A percentile compares a stretch with the other conserved stretches of the same genome.
phyloP scores from a whole-genome alignment of 495 filamentous ascomycete species.

The Cudoniella acicularis region DNA sequence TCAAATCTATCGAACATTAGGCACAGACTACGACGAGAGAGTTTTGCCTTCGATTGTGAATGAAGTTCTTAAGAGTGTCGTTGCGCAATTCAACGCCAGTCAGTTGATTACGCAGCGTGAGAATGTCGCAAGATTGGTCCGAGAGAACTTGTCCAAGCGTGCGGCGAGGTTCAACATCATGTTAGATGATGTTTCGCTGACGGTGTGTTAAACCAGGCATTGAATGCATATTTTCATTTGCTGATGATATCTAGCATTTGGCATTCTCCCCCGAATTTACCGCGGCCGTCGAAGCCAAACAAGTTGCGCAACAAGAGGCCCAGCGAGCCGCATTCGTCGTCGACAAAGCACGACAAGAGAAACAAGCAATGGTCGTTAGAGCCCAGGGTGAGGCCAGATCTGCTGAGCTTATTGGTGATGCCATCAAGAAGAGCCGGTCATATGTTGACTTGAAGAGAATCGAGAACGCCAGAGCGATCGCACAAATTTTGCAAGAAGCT shows the following conservation, averaged over 20 bases:
- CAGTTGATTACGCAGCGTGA: slow-evolving; percentile 98
- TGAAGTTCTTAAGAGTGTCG: slow-evolving; percentile 97
- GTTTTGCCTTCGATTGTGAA: slow-evolving; percentile 98
- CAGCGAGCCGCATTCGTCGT: slow-evolving; percentile 96
- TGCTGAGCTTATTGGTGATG: slow-evolving; percentile 95
- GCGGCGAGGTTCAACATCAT: slow-evolving; percentile 96
- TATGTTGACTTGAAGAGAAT: slow-evolving; percentile 97
- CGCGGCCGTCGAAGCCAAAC: slow-evolving; percentile 96
- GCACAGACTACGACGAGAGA: slow-evolving; percentile 93
- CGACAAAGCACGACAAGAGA: slow-evolving; percentile 98
- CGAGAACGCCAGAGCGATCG: slow-evolving; percentile 90
- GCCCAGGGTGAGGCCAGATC: slow-evolving; percentile 99
- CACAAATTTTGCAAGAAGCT: slow-evolving; percentile 73
- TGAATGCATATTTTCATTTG: slow-evolving; percentile 12
- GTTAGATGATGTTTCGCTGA: slow-evolving; percentile 94
- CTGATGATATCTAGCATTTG: slow-evolving; percentile 64
- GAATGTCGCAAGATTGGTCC: slow-evolving; percentile 85
- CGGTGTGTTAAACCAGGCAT: slow-evolving; percentile 52
- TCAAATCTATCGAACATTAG: slow-evolving; percentile 94
- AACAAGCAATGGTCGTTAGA: slow-evolving; percentile 97
- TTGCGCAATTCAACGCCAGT: slow-evolving; percentile 97
- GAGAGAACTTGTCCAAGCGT: slow-evolving; percentile 86
- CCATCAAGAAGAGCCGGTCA: slow-evolving; percentile 97
- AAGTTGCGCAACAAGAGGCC: slow-evolving; percentile 97
- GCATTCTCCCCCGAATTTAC: slow-evolving; percentile 99